These are phyloP conservation scores for Sugiyamaella qingdaonensis DNA, from an alignment of 805 yeast genomes.

Conservation along the genomic window DNA sequence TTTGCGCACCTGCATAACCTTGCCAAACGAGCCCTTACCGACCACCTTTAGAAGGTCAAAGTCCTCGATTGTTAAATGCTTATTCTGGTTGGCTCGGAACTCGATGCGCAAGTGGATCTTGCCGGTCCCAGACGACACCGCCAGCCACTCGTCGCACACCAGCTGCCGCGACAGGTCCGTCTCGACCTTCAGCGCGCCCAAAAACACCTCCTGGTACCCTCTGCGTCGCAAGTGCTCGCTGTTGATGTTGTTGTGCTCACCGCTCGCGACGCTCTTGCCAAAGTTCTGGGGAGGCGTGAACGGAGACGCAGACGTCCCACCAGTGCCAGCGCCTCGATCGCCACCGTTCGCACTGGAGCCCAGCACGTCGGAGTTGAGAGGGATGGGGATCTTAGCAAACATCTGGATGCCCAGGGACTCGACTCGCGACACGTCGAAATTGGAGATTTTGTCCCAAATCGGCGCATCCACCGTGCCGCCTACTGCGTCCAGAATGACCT, in stretches of 20 bases:
- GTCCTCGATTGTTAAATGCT: slow-evolving; percentile 79
- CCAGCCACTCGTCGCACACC: slow-evolving; percentile 20
- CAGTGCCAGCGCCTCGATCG: slow-evolving; percentile 7
- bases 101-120: slow-evolving; percentile 52
- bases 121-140: slow-evolving; percentile 30
- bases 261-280: neutral
- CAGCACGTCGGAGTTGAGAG: slow-evolving; percentile 28
- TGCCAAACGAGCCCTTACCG: slow-evolving; percentile 97
- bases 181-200: slow-evolving; percentile 64
- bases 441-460: slow-evolving; percentile 81
- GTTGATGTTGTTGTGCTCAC: slow-evolving; percentile 1
- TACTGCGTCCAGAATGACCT: slow-evolving; percentile 80
- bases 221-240: slow-evolving; percentile 20
- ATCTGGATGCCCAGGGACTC: slow-evolving; percentile 70
- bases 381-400: slow-evolving; percentile 60
- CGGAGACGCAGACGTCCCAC: slow-evolving; percentile 6
- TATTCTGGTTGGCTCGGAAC: slow-evolving; percentile 55
- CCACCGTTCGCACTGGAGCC: slow-evolving; percentile 9
- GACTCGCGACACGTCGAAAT: slow-evolving; percentile 78
- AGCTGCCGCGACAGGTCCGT: slow-evolving; percentile 23
- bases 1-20: slow-evolving; percentile 97
- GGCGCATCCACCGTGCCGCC: slow-evolving; percentile 77
- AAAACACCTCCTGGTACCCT: slow-evolving; percentile 57
- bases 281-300: slow-evolving; percentile 6
- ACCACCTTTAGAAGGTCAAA: slow-evolving; percentile 91